These are phyloP conservation scores for Colletotrichum sansevieriae DNA, from an alignment of 2,329 filamentous ascomycete species.

Conservation along the genomic window DNA sequence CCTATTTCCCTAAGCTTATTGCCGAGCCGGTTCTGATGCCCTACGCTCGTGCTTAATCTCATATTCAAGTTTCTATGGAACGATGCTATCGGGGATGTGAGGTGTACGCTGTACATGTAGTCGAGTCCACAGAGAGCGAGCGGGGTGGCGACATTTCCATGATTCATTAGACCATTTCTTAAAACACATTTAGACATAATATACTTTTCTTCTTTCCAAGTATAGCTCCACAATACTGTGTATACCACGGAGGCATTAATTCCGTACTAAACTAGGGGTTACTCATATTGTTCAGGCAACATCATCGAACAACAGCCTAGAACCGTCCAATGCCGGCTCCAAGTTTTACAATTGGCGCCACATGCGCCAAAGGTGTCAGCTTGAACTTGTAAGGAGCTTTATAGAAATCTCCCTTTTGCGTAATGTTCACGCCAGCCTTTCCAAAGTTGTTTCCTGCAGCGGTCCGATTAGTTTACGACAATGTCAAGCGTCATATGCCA, in stretches of 20 bases:
- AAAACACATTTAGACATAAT: no score
- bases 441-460: constrained; percentile 61
- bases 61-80: no score
- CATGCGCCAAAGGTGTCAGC: constrained; percentile 59
- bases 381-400: constrained; percentile 62
- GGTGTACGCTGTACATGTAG: no score
- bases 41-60: constrained; percentile 4
- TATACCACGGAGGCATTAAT: background rate
- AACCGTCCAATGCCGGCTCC: constrained; percentile 62
- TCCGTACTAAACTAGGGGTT: background rate
- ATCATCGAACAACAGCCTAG: constrained; percentile 11
- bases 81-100: no score
- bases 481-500: background rate
- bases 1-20: constrained; percentile 28
- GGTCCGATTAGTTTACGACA: constrained; percentile 26
- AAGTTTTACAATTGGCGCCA: constrained; percentile 56
- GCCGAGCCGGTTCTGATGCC: constrained; percentile 27
- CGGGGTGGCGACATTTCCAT: no score
- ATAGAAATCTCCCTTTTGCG: constrained; percentile 62
- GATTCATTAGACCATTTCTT: no score
- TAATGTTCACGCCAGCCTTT: constrained; percentile 62
- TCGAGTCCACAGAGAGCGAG: no score
- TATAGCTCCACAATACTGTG: no score
- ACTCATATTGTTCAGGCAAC: background rate
- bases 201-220: no score